Evolutionary conservation across 805 yeast genomes (phyloP).

Genomic region (Ogataea zsoltii): DNA sequence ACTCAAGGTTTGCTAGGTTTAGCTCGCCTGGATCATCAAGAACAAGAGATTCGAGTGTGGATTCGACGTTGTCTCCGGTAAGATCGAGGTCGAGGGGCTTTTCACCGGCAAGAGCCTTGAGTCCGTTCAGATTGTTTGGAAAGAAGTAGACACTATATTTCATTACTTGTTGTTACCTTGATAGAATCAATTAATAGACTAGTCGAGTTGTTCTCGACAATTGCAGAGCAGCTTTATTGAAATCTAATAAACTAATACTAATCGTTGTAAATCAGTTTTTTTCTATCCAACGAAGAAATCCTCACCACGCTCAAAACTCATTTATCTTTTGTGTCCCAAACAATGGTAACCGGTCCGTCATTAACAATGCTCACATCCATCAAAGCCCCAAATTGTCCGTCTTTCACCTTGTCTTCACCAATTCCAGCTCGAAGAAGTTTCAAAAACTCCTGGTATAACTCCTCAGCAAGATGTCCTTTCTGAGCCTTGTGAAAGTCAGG

Average conservation of each 20-base stretch:
- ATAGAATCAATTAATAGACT: not conserved
- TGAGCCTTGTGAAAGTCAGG: conserved; percentile 95
- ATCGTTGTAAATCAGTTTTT: too few relatives aligned
- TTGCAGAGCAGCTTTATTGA: too few relatives aligned
- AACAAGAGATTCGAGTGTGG: conserved; percentile 19
- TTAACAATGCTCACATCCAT: conserved; percentile 89
- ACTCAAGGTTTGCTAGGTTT: conserved; percentile 28
- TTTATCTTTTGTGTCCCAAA: conserved; percentile 65
- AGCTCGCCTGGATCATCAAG: conserved; percentile 13
- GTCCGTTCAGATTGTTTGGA: conserved; percentile 32
- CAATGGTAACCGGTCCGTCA: conserved; percentile 92
- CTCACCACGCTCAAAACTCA: too few relatives aligned
- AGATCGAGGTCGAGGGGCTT: conserved; percentile 27
- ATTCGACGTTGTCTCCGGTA: conserved; percentile 21
- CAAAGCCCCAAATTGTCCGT: conserved; percentile 95
- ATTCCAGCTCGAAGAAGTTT: conserved; percentile 46
- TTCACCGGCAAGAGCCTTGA: conserved; percentile 33
- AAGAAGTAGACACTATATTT: conserved; percentile 13
- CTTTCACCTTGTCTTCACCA: conserved; percentile 68
- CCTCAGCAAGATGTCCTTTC: conserved; percentile 61
- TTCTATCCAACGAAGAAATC: too few relatives aligned
- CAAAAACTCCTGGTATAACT: conserved; percentile 55
- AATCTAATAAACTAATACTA: too few relatives aligned
- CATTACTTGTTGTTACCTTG: too few relatives aligned
- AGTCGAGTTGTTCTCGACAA: too few relatives aligned